phyloP scores from a whole-genome alignment of 352 stramenopile genomes.

The Paralagenidium karlingii region DNA sequence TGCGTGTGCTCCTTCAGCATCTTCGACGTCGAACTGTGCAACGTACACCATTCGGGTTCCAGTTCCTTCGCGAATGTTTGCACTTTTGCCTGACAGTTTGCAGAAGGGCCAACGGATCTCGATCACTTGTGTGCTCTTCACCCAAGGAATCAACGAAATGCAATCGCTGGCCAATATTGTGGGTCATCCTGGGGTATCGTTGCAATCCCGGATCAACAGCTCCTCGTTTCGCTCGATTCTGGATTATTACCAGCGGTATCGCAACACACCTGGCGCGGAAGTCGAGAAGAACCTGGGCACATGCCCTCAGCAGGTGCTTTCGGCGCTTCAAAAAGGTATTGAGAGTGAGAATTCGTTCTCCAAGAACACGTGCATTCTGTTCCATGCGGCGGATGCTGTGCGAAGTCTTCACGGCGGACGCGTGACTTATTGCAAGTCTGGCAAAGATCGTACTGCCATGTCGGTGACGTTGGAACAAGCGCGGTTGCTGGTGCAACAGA shows the following conservation, averaged over 20 bases:
- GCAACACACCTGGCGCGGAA: slow-evolving; percentile 32
- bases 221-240: slow-evolving; percentile 54
- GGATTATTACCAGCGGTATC: slow-evolving; percentile 67
- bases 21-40: slow-evolving; percentile 27
- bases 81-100: slow-evolving; percentile 30
- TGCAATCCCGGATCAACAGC: slow-evolving; percentile 78
- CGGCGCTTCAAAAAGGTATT: slow-evolving; percentile 6
- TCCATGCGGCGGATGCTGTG: slow-evolving; percentile 72
- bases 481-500: slow-evolving; percentile 74
- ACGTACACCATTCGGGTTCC: slow-evolving; percentile 61
- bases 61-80: slow-evolving; percentile 27
- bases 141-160: slow-evolving; percentile 91
- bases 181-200: slow-evolving; percentile 59
- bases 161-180: slow-evolving; percentile 87
- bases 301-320: neutral
- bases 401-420: slow-evolving; percentile 86
- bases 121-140: slow-evolving; percentile 74
- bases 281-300: slow-evolving; percentile 38
- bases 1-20: too few relatives aligned
- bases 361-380: slow-evolving; percentile 83
- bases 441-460: slow-evolving; percentile 97
- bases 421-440: slow-evolving; percentile 96
- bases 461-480: slow-evolving; percentile 93
- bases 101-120: slow-evolving; percentile 39
- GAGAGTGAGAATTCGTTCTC: slow-evolving; percentile 59